These are phyloP conservation scores for Amanita rubescens DNA, from an alignment of 768 basidiomycete genomes.

Conservation along the genomic window DNA sequence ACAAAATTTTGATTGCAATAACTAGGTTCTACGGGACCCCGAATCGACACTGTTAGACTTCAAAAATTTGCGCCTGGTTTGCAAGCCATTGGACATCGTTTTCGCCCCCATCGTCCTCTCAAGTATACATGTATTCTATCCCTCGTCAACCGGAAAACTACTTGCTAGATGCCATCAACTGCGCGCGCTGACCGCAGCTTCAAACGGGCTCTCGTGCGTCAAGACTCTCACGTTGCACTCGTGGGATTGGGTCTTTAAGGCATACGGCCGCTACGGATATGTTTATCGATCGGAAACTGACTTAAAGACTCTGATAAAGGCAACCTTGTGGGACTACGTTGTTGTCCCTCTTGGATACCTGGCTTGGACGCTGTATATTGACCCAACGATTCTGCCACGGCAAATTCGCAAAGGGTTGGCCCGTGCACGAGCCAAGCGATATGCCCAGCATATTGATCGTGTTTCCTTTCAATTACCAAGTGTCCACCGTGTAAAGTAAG, in stretches of 20 bases:
- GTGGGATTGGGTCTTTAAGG: slow-evolving; percentile 4
- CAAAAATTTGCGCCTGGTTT: slow-evolving; percentile 3
- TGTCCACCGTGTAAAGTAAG: slow-evolving; percentile 3
- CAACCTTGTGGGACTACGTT: slow-evolving; percentile 1
- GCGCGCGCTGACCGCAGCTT: background rate
- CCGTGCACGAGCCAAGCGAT: background rate
- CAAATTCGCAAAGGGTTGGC: background rate
- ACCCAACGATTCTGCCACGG: background rate
- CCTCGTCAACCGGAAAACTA: background rate
- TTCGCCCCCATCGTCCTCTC: slow-evolving; percentile 5
- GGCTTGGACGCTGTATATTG: background rate
- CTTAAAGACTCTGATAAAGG: background rate
- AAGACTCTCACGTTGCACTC: background rate
- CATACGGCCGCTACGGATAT: background rate
- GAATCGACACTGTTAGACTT: background rate
- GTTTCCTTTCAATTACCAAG: background rate
- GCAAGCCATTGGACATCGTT: background rate
- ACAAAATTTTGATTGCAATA: background rate
- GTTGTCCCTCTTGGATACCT: background rate
- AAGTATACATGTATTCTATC: background rate
- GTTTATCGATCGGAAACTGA: background rate
- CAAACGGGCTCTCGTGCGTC: background rate
- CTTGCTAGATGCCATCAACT: slow-evolving; percentile 2
- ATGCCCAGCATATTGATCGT: background rate
- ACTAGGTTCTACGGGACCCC: background rate